Evolutionary conservation across 192 early-diverging fungal genomes (phyloP), one percentile per base, ranked within the genome.

Genomic region (Rhizoclosmatium sp.): DNA sequence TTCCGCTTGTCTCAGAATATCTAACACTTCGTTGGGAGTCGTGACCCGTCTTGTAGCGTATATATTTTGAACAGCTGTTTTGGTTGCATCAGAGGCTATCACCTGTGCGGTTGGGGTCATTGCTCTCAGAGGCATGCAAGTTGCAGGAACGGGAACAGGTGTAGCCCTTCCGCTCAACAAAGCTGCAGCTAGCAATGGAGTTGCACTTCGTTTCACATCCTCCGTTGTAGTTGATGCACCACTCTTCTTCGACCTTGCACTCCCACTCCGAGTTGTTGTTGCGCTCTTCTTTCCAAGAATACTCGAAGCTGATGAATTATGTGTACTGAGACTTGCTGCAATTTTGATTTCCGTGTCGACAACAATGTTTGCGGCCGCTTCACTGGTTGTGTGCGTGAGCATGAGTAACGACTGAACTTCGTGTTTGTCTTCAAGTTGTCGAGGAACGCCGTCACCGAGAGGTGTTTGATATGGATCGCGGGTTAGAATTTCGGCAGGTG

Each of bases 351-450:
- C 59, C 45, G n/a, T 42, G 2, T 10, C 60, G 2, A 75, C 73
- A 4, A 75, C n/a, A 3, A 64, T 23, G 45, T 75, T 75, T 4
- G 73, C 58, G 14, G 73, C 73, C 45, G 73, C 73, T 2, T 75
- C 73, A 47, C 73, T 75, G 7, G 73, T 75, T 31, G 73, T 75
- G 45, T 64, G 73, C 0, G 73, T 75, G 14, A 75, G 73, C 60
- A 75, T 75, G 23, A 75, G 73, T 5, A 75, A 10, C 21, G 73
- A 58, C 39, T 75, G 73, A 12, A 64, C 41, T 47, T 75, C 73
- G 1, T 75, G 73, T 47, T 46, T 56, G 16, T 59, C 60, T 75
- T 75, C 73, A 14, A 75, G 73, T 9, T 64, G 21, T 41, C 42
- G 41, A 19, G 60, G 60, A 42, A 75, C 73, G 41, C 41, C 62